Evolutionary conservation across 352 stramenopile species (phyloP), one percentile per base, ranked within the genome.

Genomic region (Globisporangium uncinulatum): DNA sequence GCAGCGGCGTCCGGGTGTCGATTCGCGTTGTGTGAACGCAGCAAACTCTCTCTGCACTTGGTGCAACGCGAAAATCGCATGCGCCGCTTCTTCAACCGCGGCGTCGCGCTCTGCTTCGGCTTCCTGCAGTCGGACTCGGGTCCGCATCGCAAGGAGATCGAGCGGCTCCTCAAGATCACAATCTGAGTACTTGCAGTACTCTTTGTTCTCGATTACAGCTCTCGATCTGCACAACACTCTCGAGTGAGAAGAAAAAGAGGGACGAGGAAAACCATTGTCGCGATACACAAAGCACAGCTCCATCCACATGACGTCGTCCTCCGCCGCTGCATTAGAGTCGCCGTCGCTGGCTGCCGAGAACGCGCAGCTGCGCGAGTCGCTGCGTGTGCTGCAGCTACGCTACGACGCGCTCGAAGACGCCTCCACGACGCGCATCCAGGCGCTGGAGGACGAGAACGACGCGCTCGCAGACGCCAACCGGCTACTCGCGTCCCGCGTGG

Each of bases 361-460:
- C 52, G 62, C 56, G 51, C 60, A 49, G n/a, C 65, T 92, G 13
- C 65, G 56, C 14, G 66, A 67, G 47, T 65, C 73, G 57, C 66
- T 93, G 24, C 66, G 54, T 36, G 61, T 43, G 31, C 61, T 89
- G 19, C 75, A 89, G 63, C 56, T 62, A 51, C 73, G 76, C 49
- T 89, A 79, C 58, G 71, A 82, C 14, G 61, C 48, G 17, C 66
- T 90, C 20, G 51, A 71, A 5, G 62, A 46, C 1, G 56, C 64
- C 3, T 74, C 59, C 9, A 64, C 55, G 17, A 53, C 70, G 58
- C 51, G 73, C 37, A 91, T 91, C 45, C 70, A 83, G 42, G 36
- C 62, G 20, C 56, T 93, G 29, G 79, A 73, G 10, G 79, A 93
- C 47, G 83, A 93, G 61, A 88, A 83, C 51, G 83, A 93, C 52